Conservation (phyloP, 2,329 filamentous ascomycete genomes). For the Aspergillus carbonarius region DNA sequence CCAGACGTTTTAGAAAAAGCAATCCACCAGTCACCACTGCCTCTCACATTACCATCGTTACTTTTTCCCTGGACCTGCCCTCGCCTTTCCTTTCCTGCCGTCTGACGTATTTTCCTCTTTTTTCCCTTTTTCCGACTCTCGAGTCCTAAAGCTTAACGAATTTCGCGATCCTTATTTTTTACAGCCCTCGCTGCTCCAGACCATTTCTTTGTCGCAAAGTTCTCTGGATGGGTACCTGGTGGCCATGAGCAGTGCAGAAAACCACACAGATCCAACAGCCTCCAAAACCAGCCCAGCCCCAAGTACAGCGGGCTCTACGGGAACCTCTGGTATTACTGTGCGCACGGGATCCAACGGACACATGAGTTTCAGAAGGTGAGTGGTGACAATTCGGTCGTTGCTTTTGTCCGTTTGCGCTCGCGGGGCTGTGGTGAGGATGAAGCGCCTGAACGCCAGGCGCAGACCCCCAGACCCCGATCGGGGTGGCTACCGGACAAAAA, state of each 20-base stretch:
- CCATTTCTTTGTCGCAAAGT: conserved; percentile 12
- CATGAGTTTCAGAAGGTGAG: conserved; percentile 61
- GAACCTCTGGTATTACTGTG: conserved; percentile 36
- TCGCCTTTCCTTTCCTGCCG: conserved; percentile 2
- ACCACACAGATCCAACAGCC: conserved; percentile 24
- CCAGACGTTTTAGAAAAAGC: not conserved
- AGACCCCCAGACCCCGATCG: conserved; percentile 1
- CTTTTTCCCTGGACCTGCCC: conserved; percentile 8
- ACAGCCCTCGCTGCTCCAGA: not conserved
- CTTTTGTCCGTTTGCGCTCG: conserved; percentile 12
- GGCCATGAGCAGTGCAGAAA: conserved; percentile 38
- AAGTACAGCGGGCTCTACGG: conserved; percentile 36
- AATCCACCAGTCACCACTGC: not conserved
- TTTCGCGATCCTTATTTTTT: conserved; percentile 10
- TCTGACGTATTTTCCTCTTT: conserved; percentile 9
- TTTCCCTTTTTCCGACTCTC: not conserved
- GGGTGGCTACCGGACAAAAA: conserved; percentile 1
- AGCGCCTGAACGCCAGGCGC: conserved; percentile 8
- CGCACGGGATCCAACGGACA: conserved; percentile 42
- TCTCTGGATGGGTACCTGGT: conserved; percentile 30
- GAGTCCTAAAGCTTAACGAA: not conserved
- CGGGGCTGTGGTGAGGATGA: conserved; percentile 15
- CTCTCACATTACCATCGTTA: conserved; percentile 3
- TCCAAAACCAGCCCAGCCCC: conserved; percentile 33
- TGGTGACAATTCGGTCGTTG: conserved; percentile 10